Base-by-base conservation (phyloP, 2,329 filamentous ascomycete genomes). In the Aspergillus felis region DNA sequence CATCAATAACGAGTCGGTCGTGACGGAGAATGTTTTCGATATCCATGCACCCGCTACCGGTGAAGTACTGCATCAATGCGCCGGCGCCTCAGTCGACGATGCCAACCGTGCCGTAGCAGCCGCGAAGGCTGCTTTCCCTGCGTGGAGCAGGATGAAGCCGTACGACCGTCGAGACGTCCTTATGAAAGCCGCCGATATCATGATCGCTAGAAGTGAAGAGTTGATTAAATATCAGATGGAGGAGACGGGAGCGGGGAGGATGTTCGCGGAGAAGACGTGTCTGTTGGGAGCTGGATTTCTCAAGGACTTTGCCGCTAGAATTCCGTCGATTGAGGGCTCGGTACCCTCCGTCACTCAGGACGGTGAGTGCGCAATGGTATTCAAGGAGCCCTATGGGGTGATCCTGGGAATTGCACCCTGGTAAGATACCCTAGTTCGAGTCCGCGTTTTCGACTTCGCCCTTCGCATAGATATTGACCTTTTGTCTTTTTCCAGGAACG, bases 401-500 rank as follows among this genome's bases (percentile, higher is more conserved):
- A 81, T 92, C 17, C 76, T 95, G 29, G 87, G 85, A 2, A 91
- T 95, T 71, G 89, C 88, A 2, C 90, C 91, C 9, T 96, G 91
- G 91, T 92, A 78, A 65, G 74, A 35, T 29, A 46, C 20, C 41
- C 32, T 53, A n/a, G 17, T 6, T 14, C 53, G 10, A 29, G 38
- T 38, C 10, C 27, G 8, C 44, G 6, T 22, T 14, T 47, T 6
- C 10, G 14, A 22, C 22, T n/a, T 14, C 22, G n/a, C 12, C 12
- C 28, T 7, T 38, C n/a, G 14, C 20, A 27, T n/a, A 12, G 49
- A 51, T 8, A 17, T 4, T 7, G 10, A 25, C n/a, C 1, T 14
- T 46, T 17, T 38, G 9, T 49, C 54, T 28, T 14, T 50, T 25
- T 54, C 9, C 50, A 82, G 81, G 81, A 81, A 86, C 61, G 83